phyloP scores from a whole-genome alignment of 106 monocot genomes.

The Dioscorea alata region DNA sequence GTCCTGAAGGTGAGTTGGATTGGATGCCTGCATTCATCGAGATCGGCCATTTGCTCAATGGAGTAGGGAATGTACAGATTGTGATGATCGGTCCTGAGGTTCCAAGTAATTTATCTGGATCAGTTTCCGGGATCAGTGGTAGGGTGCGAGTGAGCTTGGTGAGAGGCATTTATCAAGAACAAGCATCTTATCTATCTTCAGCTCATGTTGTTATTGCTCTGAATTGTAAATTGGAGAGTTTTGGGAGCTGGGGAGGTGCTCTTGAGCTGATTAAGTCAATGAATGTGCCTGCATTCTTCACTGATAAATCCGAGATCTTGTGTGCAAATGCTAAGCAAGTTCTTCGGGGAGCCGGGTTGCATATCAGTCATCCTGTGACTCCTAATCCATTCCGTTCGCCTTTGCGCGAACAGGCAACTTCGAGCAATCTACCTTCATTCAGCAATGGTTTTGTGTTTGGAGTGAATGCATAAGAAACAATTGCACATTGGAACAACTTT shows the following conservation, averaged over 20 bases:
- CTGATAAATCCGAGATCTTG: slow-evolving; percentile 33
- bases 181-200: slow-evolving; percentile 18
- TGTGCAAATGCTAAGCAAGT: slow-evolving; percentile 50
- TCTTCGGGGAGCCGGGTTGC: slow-evolving; percentile 38
- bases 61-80: slow-evolving; percentile 36
- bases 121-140: slow-evolving; percentile 11
- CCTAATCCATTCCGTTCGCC: slow-evolving; percentile 58
- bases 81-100: slow-evolving; percentile 50
- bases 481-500: background rate
- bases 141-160: slow-evolving; percentile 35
- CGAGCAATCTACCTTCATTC: slow-evolving; percentile 36
- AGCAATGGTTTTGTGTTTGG: slow-evolving; percentile 51
- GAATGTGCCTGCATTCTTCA: slow-evolving; percentile 42
- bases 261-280: slow-evolving; percentile 35
- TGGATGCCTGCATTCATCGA: slow-evolving; percentile 44
- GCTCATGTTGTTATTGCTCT: slow-evolving; percentile 42
- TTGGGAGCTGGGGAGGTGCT: slow-evolving; percentile 43
- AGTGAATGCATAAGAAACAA: slow-evolving; percentile 29
- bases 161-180: slow-evolving; percentile 51
- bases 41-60: slow-evolving; percentile 38
- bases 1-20: slow-evolving; percentile 49
- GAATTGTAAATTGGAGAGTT: slow-evolving; percentile 43
- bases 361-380: slow-evolving; percentile 44
- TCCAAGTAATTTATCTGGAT: slow-evolving; percentile 29
- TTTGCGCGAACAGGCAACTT: slow-evolving; percentile 23